A percentile compares a stretch with the other conserved stretches of the same genome.
Evolutionary conservation across 106 monocot genomes (phyloP).

Genomic region (Iris macrosiphon): DNA sequence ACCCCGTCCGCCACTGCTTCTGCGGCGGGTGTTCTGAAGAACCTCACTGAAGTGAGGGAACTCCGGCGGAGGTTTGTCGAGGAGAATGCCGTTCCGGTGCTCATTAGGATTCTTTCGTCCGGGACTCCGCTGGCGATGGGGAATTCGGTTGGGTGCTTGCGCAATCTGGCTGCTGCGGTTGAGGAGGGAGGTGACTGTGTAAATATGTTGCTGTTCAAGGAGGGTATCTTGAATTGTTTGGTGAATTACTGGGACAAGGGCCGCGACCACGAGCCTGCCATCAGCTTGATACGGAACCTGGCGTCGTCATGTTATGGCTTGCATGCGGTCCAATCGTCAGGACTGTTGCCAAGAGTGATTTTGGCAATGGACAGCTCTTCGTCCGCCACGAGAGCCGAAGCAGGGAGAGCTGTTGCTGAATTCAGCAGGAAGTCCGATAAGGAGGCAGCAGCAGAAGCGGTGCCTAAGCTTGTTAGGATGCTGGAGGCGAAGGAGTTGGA

Average conservation of each 20-base stretch:
- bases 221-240: slow-evolving; percentile 43
- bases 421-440: slow-evolving; percentile 21
- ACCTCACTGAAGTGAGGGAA: slow-evolving; percentile 53
- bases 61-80: slow-evolving; percentile 41
- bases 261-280: slow-evolving; percentile 42
- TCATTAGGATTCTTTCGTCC: slow-evolving; percentile 38
- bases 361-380: slow-evolving; percentile 22
- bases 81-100: slow-evolving; percentile 31
- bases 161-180: slow-evolving; percentile 43
- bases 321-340: slow-evolving; percentile 27
- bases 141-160: slow-evolving; percentile 47
- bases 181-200: slow-evolving; percentile 14
- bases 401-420: slow-evolving; percentile 31
- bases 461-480: slow-evolving; percentile 48
- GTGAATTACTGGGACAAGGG: slow-evolving; percentile 33
- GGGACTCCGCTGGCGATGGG: slow-evolving; percentile 55
- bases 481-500: slow-evolving; percentile 50
- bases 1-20: slow-evolving; percentile 58
- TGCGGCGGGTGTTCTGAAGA: slow-evolving; percentile 54
- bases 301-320: slow-evolving; percentile 40
- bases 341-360: slow-evolving; percentile 30
- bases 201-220: slow-evolving; percentile 45
- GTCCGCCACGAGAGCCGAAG: slow-evolving; percentile 35
- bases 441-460: slow-evolving; percentile 35
- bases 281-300: slow-evolving; percentile 46